Base-by-base conservation (phyloP, 192 early-diverging fungal species). In the Podila epigama region DNA sequence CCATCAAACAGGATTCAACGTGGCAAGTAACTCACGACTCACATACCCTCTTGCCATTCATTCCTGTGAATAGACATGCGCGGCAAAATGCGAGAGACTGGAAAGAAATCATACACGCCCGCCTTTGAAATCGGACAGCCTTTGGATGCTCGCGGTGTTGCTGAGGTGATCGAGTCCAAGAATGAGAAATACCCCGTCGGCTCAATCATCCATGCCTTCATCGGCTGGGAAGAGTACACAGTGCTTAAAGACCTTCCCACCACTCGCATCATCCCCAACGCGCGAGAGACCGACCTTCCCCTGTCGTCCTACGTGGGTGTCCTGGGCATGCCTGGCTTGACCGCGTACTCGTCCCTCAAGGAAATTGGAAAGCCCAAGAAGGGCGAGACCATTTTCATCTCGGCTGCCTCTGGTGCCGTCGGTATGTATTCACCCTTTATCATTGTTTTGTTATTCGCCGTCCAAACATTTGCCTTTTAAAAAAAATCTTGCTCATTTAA, bases 321-420 rank as follows among this genome's bases (percentile, higher is more conserved):
- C 32, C 81, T 93, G 7, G 92, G 70, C 31, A 62, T 63, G 60
- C 61, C 52, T 42, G 68, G 78, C 0, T 15, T 79, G 4, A 60
- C 69, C 15, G 71, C 64, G 1, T 80, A 68, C 48, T 16, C 64
- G n/a, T 20, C 59, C 31, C 78, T 94, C 25, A 63, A 88, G 37
- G 82, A 86, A 9, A 82, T 94, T 51, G 93, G 91, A 28, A 82
- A 92, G 62, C 91, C 94, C 62, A 92, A 93, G 78, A 72, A 70
- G 5, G 94, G 95, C 33, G 95, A 98, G 59, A 97, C 95, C 2
- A 81, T 98, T 9, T 95, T 92, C 48, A 68, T 73, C 29, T 81
- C 70, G 35, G 93, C 92, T 44, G 96, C 95, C 0, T 85, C 95
- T 27, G 96, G 92, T 27, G 91, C 92, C 2, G 93, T 96, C 27